Base-by-base conservation (phyloP, 2,329 filamentous ascomycete genomes). In the Fusarium scirpi region DNA sequence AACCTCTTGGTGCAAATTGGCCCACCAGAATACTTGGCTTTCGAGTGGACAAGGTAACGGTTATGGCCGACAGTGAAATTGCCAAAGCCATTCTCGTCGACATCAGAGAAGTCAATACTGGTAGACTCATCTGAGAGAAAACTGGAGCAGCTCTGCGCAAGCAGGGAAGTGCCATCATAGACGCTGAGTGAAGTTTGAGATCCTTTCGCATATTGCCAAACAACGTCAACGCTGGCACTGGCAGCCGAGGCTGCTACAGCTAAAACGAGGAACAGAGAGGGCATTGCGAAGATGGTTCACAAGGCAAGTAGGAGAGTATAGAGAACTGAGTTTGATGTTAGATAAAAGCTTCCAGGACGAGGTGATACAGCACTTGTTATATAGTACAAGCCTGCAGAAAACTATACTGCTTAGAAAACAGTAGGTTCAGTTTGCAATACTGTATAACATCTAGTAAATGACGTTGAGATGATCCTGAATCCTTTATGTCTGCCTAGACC, bases 1-100 rank as follows among this genome's bases (percentile, higher is more conserved):
- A 20, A 58, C 22, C 27, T 58, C 47, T 54, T 58, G 12, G 34
- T 44, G 18, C 56, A 58, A 6, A 58, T 25, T 5, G 47, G 47
- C 6, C 56, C 56, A 8, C 56, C 47, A 6, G 56, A 58, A 12
- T 25, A 25, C 27, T 55, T 5, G 5, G 56, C 47, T 18, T 43
- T 54, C 10, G 47, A 58, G 27, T 58, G 55, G 25, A 41, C 55
- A 4, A 43, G 34, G 3, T 54, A 58, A 18, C 20, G 41, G 5
- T 41, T 58, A 20, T 38, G 20, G 47, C 47, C 47, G 10, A 54
- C 32, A 12, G 47, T 54, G 11, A 58, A 58, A 22, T 58, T 58
- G 4, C 47, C 56, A 44, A 58, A 58, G 27, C 56, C 56, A 12
- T 58, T 55, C 8, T 43, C 34, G 54, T 44, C 22, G 6, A 58